Evolutionary conservation across 805 yeast species (phyloP), one percentile per base, ranked within the genome.

Genomic region (Pichia pseudocactophila): DNA sequence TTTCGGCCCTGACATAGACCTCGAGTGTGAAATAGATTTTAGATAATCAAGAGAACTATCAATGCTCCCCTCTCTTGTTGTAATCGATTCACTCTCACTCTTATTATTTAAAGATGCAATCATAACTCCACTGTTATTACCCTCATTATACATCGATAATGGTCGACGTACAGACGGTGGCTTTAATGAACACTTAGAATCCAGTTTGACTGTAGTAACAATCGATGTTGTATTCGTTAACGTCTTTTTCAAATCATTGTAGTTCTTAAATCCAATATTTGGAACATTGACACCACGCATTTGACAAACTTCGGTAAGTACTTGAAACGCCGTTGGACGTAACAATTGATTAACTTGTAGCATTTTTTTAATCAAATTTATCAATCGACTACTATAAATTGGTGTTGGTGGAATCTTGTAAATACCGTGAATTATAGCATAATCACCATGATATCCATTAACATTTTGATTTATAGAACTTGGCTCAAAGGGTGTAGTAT

Each of bases 401-500:
- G 88, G 87, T 37, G 59, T 62, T 25, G 70, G 64, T 7, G 80
- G 81, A 42, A 70, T 74, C 15, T 73, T 68, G 46, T 66, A 73
- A 19, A 68, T 60, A 15, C 82, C 77, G 46, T 74, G 70, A 39
- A 82, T 54, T 22, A 84, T 83, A 36, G 81, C 82, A 31, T 64
- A 56, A 50, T 83, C 89, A 18, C 79, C 80, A 15, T 69, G 69
- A 16, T 61, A 63, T 12, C 55, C 65, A 36, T 58, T 55, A 3
- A 56, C 57, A 35, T 53, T 56, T 10, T 63, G 63, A 47, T 63
- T 62, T 37, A 63, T 62, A 7, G 62, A 47, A 36, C 66, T 65
- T 26, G 61, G 65, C 58, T 84, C 95, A 56, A 84, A 84, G 0
- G 95, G 95, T 0, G 95, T 84, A 1, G 85, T 83, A 53, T 81